Base-by-base conservation (phyloP, 352 stramenopile species). In the Plasmopara viticola region DNA sequence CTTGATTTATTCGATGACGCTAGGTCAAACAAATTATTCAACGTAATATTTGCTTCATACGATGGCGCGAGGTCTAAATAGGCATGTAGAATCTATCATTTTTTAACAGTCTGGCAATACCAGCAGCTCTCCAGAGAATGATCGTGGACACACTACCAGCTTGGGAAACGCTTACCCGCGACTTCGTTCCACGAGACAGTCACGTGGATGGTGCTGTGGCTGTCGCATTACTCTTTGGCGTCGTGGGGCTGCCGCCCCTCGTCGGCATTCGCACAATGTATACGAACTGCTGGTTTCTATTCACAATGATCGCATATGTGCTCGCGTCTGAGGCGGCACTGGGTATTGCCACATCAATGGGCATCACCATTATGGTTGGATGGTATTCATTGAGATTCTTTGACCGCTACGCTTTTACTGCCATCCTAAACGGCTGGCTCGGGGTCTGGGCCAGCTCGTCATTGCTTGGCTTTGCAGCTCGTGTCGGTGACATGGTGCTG, bases 331-430 rank as follows among this genome's bases (percentile, higher is more conserved):
- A 84, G 31, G 73, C 77, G 5, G 74, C 74, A 37, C 68, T 86
- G 13, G 82, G 78, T 49, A 79, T 92, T 29, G 73, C 80, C 29
- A 88, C 82, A 14, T 84, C 82, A 37, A 87, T 87, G 69, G 78
- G 82, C 31, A 82, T 85, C 63, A 90, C 82, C 31, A 82, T 92
- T 58, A 92, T 92, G 82, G 78, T 89, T 45, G 78, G 79, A 10
- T 92, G 82, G 82, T 90, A 90, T 66, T 81, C 77, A 29, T 64
- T 92, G 40, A 79, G 82, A n/a, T 56, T 87, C 12, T 88, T 89
- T 53, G 82, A 92, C 53, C 77, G 82, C 34, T 78, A 72, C 40
- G 79, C 78, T 4, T 92, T 92, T 63, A 84, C 73, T 2, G 77
- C 82, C 13, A 68, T 84, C 18, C 59, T 92, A 14, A 77, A 84